Conservation (phyloP, 495 filamentous ascomycete species). For the Neurospora sp. region DNA sequence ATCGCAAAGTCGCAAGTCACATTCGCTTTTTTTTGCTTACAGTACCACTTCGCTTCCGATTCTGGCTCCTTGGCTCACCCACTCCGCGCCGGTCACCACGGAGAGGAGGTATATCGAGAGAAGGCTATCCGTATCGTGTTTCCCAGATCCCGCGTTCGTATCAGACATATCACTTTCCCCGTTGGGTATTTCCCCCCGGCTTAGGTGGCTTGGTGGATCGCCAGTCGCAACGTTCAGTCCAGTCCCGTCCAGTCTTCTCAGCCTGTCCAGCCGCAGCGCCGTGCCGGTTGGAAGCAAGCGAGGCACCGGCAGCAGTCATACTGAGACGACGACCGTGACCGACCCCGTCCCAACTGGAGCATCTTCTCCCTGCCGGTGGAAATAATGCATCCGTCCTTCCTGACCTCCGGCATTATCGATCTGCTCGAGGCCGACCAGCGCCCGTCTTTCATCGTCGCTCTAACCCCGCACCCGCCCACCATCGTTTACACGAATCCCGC, state of each 20-base stretch:
- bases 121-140: background rate
- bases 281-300: background rate
- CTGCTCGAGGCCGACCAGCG: conserved; percentile 31
- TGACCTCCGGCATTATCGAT: conserved; percentile 23
- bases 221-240: background rate
- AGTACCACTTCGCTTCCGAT: background rate
- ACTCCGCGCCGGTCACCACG: background rate
- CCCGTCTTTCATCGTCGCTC: conserved; percentile 30
- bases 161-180: background rate
- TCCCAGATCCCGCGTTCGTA: background rate
- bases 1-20: background rate
- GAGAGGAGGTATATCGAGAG: background rate
- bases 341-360: background rate
- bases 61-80: background rate
- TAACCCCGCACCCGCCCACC: conserved; percentile 18
- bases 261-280: background rate
- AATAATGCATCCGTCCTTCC: conserved; percentile 17
- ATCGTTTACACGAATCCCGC: conserved; percentile 28
- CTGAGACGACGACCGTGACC: background rate
- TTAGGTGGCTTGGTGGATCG: background rate
- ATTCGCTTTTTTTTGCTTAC: background rate
- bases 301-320: background rate
- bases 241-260: background rate
- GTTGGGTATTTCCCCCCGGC: background rate
- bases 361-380: background rate